A percentile compares a stretch with the other conserved stretches of the same genome.
phyloP scores from a whole-genome alignment of 106 monocot genomes.

The Dioscorea alata region DNA sequence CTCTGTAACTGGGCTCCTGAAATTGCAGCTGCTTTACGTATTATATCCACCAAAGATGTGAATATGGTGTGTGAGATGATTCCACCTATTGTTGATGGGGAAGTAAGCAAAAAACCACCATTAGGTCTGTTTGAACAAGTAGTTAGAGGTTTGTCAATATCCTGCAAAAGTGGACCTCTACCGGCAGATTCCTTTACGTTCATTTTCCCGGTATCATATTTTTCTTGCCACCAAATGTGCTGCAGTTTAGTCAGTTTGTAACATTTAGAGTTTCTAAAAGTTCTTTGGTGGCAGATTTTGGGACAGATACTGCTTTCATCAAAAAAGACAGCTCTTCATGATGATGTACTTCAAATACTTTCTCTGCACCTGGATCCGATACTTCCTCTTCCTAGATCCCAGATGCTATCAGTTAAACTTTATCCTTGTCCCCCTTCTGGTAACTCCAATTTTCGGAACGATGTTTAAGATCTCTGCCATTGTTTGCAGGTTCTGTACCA shows the following conservation, averaged over 20 bases:
- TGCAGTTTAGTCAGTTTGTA: background rate
- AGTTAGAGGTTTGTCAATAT: constrained; percentile 44
- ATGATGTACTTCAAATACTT: constrained; percentile 73
- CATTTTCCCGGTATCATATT: constrained; percentile 68
- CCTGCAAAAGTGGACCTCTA: constrained; percentile 79
- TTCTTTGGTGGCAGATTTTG: constrained; percentile 46
- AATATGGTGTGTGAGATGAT: constrained; percentile 36
- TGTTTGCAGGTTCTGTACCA: constrained; percentile 78
- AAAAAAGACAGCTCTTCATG: constrained; percentile 86
- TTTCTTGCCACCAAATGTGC: background rate
- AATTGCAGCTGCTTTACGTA: constrained; percentile 74
- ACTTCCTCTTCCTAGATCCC: constrained; percentile 86
- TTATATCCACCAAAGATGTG: constrained; percentile 47
- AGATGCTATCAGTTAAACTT: constrained; percentile 75
- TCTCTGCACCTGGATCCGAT: constrained; percentile 92
- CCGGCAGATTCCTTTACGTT: constrained; percentile 97
- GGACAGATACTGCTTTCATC: constrained; percentile 78
- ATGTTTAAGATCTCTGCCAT: background rate
- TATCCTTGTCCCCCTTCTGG: background rate
- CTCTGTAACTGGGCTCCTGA: constrained; percentile 78
- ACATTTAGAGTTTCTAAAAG: background rate
- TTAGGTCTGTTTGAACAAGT: constrained; percentile 67
- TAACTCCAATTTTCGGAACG: background rate
- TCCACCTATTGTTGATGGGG: constrained; percentile 24
- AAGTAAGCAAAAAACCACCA: constrained; percentile 28